phyloP scores from a whole-genome alignment of 1,284 basidiomycete genomes.

The Laetiporus sulphureus region DNA sequence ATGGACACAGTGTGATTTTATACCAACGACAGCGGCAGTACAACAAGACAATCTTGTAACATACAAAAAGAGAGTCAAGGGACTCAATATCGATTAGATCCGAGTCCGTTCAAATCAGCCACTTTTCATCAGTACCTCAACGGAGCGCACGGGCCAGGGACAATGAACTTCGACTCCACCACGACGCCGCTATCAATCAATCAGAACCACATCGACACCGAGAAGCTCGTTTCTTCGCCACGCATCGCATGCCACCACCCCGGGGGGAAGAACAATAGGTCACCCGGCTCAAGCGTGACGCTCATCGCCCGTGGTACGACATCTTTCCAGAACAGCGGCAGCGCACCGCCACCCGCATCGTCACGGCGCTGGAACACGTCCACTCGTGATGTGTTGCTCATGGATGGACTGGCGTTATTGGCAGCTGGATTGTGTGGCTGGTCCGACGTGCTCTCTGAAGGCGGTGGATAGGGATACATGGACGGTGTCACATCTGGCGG shows the following conservation, averaged over 20 bases:
- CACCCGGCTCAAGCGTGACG: conserved; percentile 70
- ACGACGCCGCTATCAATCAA: too few relatives aligned
- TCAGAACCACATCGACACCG: conserved; percentile 78
- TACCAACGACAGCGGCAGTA: too few relatives aligned
- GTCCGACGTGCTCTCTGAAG: conserved; percentile 8
- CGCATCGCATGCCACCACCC: conserved; percentile 94
- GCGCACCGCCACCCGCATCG: conserved; percentile 14
- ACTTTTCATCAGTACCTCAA: too few relatives aligned
- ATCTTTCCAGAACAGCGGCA: conserved; percentile 46
- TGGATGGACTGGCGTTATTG: conserved; percentile 33
- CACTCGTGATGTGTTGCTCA: conserved; percentile 62
- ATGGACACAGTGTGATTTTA: too few relatives aligned
- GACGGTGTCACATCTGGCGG: conserved; percentile 50
- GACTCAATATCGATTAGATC: too few relatives aligned
- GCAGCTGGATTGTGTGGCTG: conserved; percentile 30
- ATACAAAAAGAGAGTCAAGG: too few relatives aligned
- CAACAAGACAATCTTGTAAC: too few relatives aligned
- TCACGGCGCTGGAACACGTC: conserved; percentile 51
- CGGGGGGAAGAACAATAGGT: conserved; percentile 82
- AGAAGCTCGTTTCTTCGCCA: conserved; percentile 70
- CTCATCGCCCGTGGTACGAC: conserved; percentile 63
- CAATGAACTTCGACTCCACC: too few relatives aligned
- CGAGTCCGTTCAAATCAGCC: too few relatives aligned
- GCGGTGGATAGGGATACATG: conserved; percentile 48
- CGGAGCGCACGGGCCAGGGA: too few relatives aligned